Evolutionary conservation across 179 eudicot species (phyloP), one percentile per base, ranked within the genome.

Genomic region (Spinacia oleracea): DNA sequence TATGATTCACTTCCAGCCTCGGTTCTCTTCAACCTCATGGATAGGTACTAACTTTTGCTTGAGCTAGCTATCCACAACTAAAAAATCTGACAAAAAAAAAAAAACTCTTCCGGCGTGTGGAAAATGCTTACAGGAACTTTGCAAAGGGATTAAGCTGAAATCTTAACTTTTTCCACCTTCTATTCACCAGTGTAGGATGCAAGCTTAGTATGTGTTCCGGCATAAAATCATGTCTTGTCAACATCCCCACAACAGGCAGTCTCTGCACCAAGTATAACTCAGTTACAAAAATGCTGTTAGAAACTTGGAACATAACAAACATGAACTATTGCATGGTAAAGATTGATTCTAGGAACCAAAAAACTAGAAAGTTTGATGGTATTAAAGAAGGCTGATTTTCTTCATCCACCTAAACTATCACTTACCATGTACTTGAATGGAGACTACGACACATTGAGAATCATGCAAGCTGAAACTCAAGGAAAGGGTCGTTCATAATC

Each of bases 201-300:
- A 91, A 75, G 82, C 77, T 84, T 78, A 91, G 68, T 80, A 94
- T 84, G 82, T 94, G 93, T 74, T 91, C 97, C 0, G 95, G 90
- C 93, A 93, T 91, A 86, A 95, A 95, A 81, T 95, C 98, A 15
- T 95, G 97, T 85, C 98, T 91, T 2, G 98, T 95, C 86, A 95
- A 82, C 85, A 95, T 87, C 68, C 98, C 98, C 76, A 88, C 95
- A 72, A 93, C 97, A 1, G 97, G 93, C 16, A 78, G 78, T 83
- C 89, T 76, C 98, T 95, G 97, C 91, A 85, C 60, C 50, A 69
- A 73, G 6, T 15, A 32, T 18, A 18, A 29, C 69, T 74, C 53
- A 65, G 75, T 78, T 45, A 59, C n/a, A 73, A 12, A 25, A 5
- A 66, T 9, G 69, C 6, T 31, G 0, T 2, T 40, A n/a, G 42